phyloP scores from a whole-genome alignment of 805 yeast genomes.

The Soucietia sequanensis region DNA sequence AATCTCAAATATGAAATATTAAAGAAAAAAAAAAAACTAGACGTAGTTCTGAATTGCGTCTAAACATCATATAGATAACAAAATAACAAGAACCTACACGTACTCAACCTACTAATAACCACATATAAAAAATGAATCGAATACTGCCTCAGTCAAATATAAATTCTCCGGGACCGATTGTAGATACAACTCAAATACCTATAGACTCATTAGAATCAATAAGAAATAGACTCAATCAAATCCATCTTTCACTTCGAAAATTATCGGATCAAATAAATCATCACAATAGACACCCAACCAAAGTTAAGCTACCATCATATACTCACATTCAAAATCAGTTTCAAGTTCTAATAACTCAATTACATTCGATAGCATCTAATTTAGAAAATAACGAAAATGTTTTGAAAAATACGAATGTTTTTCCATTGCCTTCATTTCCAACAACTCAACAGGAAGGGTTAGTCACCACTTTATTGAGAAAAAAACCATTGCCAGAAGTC shows the following conservation, averaged over 20 bases:
- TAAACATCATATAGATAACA: neutral
- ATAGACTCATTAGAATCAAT: slow-evolving; percentile 39
- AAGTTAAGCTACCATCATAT: slow-evolving; percentile 43
- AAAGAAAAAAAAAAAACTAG: no score
- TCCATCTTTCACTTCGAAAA: slow-evolving; percentile 38
- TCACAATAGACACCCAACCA: slow-evolving; percentile 34
- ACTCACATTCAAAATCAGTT: slow-evolving; percentile 80
- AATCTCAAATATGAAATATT: no score
- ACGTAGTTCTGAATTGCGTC: no score
- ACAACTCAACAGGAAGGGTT: slow-evolving; percentile 80
- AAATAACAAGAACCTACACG: no score
- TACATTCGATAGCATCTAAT: slow-evolving; percentile 71
- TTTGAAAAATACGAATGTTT: slow-evolving; percentile 68
- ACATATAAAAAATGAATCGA: no score
- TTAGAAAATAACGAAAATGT: slow-evolving; percentile 59
- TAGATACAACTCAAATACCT: slow-evolving; percentile 25
- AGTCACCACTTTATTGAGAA: slow-evolving; percentile 79
- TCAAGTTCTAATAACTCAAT: slow-evolving; percentile 78
- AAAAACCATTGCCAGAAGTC: slow-evolving; percentile 88
- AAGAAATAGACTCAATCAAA: slow-evolving; percentile 41
- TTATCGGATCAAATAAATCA: slow-evolving; percentile 36
- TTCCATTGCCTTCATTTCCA: slow-evolving; percentile 83
- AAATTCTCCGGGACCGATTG: slow-evolving; percentile 36
- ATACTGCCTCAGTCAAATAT: neutral
- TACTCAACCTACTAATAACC: no score